Percentiles rank a stretch among this genome's conserved stretches.
Evolutionary conservation across 2,329 filamentous ascomycete genomes (phyloP).

Genomic region (Lachnellula cervina): DNA sequence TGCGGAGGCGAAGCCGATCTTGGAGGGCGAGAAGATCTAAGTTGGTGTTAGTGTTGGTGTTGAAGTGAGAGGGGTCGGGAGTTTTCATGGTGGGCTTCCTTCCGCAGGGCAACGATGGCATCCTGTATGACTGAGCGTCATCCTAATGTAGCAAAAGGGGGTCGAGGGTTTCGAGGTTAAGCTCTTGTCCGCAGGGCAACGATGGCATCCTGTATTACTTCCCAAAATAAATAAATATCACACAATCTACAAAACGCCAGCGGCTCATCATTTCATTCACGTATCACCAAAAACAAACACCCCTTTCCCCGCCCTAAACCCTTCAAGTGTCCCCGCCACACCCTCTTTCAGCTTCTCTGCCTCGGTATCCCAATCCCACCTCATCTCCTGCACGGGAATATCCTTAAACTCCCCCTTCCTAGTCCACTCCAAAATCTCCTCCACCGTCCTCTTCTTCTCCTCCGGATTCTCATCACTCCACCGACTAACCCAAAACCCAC

Average conservation of each 20-base stretch:
- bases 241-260: background rate
- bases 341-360: conserved; percentile 63
- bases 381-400: conserved; percentile 73
- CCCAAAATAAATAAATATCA: background rate
- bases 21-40: conserved; percentile 32
- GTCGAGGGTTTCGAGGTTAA: conserved; percentile 30
- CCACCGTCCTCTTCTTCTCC: conserved; percentile 75
- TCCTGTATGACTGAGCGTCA: conserved; percentile 7
- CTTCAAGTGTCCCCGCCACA: conserved; percentile 76
- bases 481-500: conserved; percentile 90
- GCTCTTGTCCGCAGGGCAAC: conserved; percentile 27
- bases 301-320: conserved; percentile 83
- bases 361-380: conserved; percentile 79
- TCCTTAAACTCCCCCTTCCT: conserved; percentile 75
- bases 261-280: conserved; percentile 15
- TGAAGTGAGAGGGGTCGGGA: background rate
- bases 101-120: conserved; percentile 14
- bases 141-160: conserved; percentile 12
- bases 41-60: background rate
- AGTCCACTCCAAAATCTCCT: conserved; percentile 74
- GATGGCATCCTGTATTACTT: conserved; percentile 24
- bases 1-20: conserved; percentile 41
- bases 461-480: conserved; percentile 75
- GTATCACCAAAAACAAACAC: conserved; percentile 73
- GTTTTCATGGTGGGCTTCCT: conserved; percentile 5